phyloP scores from a whole-genome alignment of 1,284 basidiomycete genomes.

The Fomitopsis pinicola region DNA sequence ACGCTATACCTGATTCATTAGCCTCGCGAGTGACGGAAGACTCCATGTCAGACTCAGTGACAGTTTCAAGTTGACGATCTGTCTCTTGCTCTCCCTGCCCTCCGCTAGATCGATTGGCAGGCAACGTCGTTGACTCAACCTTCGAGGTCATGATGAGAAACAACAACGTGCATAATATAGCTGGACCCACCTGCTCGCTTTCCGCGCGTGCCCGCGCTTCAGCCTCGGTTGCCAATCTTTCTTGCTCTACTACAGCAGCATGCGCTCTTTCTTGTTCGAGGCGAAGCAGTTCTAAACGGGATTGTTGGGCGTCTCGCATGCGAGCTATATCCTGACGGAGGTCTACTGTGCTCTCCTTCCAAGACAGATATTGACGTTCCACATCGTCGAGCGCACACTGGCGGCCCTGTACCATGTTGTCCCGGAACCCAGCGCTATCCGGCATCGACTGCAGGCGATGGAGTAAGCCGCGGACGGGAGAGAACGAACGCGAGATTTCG shows the following conservation, averaged over 20 bases:
- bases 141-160: no score
- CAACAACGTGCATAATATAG: conserved; percentile 2
- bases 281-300: conserved; percentile 28
- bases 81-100: not conserved
- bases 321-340: conserved; percentile 31
- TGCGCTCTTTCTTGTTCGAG: conserved; percentile 31
- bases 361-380: conserved; percentile 43
- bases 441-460: conserved; percentile 45
- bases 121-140: no score
- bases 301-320: conserved; percentile 27
- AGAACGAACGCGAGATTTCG: conserved; percentile 43
- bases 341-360: conserved; percentile 38
- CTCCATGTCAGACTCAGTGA: conserved; percentile 16
- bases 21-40: not conserved
- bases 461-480: conserved; percentile 47
- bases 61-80: conserved; percentile 11
- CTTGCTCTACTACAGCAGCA: conserved; percentile 27
- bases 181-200: not conserved
- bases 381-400: conserved; percentile 43
- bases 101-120: not conserved
- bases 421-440: conserved; percentile 35
- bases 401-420: conserved; percentile 43
- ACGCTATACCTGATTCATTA: not conserved
- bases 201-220: conserved; percentile 16
- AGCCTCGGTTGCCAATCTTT: conserved; percentile 19